Base-by-base conservation (phyloP, 768 basidiomycete species). In the Pisolithus tinctorius region DNA sequence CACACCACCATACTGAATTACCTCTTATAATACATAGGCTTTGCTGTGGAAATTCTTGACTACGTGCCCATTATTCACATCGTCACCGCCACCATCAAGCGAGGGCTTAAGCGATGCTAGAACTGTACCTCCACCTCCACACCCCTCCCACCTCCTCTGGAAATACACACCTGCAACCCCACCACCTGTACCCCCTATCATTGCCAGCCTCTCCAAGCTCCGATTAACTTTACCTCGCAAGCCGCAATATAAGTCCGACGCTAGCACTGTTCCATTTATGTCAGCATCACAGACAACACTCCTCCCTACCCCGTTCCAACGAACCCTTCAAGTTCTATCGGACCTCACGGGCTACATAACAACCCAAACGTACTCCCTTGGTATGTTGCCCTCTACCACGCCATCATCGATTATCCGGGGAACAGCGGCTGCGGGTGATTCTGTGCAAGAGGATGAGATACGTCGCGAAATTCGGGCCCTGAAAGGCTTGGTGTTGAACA, bases 301-400 rank as follows among this genome's bases (percentile, higher is more conserved):
- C n/a, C n/a, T n/a, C 25, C 74, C 66, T 41, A 69, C 60, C 34
- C 49, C 74, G 6, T 72, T 74, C 59, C 84, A 86, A 58, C 76
- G 81, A 58, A 82, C 82, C 9, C 69, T 89, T 6, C 78, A 88
- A 61, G 63, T 78, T 0, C 73, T 89, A 37, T 76, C 83, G 2
- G 83, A 87, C 58, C 77, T 91, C 54, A 90, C 88, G 0, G 88
- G 88, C 5, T 88, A 87, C 64, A 78, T 91, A 60, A 83, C 84
- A 51, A 76, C 84, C 8, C 84, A 88, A 57, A 78, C 85, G 2
- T 90, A 88, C 60, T 61, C 68, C 16, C 51, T 68, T 3, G 56
- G 50, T 26, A 34, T 55, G 13, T 6, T 36, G 7, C 16, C 30
- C 17, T 45, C 17, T 14, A 29, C 29, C 8, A 11, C 17, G 11